phyloP scores from a whole-genome alignment of 441 rosid species.

The Erodium moschatum region DNA sequence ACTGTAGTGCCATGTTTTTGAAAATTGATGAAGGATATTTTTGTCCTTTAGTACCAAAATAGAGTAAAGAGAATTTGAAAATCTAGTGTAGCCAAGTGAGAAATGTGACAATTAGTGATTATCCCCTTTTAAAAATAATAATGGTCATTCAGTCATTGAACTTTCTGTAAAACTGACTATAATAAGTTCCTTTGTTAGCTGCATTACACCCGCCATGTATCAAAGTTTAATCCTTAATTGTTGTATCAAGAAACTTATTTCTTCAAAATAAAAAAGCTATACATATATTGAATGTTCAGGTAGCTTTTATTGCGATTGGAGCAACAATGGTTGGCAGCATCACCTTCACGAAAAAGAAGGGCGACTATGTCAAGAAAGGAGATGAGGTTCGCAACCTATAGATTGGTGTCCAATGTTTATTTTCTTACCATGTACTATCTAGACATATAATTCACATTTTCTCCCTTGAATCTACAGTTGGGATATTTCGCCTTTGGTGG shows the following conservation, averaged over 20 bases:
- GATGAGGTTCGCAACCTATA: slow-evolving; percentile 52
- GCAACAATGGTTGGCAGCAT: slow-evolving; percentile 98
- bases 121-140: too few species aligned
- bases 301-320: slow-evolving; percentile 89
- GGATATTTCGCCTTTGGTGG: slow-evolving; percentile 96
- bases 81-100: too few species aligned
- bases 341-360: slow-evolving; percentile 48
- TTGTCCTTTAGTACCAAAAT: too few species aligned
- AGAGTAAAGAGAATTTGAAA: too few species aligned
- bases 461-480: slow-evolving; percentile 38
- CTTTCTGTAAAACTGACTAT: background rate
- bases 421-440: background rate
- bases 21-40: too few species aligned
- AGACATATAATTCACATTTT: slow-evolving; percentile 16
- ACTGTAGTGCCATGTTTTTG: too few species aligned
- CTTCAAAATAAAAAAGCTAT: background rate
- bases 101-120: too few species aligned
- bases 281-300: slow-evolving; percentile 24
- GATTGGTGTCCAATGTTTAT: background rate
- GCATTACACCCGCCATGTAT: background rate
- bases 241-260: background rate
- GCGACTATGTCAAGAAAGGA: slow-evolving; percentile 62
- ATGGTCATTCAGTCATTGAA: background rate
- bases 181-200: background rate
- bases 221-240: background rate